phyloP scores from a whole-genome alignment of 345 rosid species.

The Pistacia atlantica region DNA sequence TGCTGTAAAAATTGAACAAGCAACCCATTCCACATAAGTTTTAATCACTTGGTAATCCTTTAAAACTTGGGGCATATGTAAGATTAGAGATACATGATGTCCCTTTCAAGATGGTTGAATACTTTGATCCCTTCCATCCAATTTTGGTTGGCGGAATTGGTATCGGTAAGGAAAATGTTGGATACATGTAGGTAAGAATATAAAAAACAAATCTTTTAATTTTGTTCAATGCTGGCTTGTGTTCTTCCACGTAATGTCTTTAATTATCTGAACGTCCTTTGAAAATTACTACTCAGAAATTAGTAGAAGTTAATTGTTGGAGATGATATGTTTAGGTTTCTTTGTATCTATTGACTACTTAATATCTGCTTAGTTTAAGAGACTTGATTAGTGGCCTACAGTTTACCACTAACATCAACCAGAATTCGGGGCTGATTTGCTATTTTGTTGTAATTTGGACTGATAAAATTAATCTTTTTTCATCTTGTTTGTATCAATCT shows the following conservation, averaged over 20 bases:
- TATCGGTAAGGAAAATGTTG: slow-evolving; percentile 81
- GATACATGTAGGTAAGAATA: slow-evolving; percentile 89
- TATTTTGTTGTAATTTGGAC: background rate
- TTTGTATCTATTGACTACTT: background rate
- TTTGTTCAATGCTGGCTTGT: slow-evolving; percentile 3
- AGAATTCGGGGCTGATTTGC: background rate
- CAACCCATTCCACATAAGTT: too few relatives aligned
- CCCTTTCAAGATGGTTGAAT: slow-evolving; percentile 91
- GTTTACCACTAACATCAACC: background rate
- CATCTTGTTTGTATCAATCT: background rate
- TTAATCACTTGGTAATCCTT: too few relatives aligned
- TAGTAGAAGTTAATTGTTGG: background rate
- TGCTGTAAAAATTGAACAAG: too few relatives aligned
- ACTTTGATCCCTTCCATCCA: slow-evolving; percentile 91
- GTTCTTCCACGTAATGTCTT: background rate
- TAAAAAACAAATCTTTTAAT: background rate
- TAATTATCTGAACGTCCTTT: background rate
- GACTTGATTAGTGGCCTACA: background rate
- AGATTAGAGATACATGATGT: slow-evolving; percentile 89
- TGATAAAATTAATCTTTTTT: background rate
- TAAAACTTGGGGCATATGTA: slow-evolving; percentile 56
- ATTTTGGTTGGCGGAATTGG: slow-evolving; percentile 86
- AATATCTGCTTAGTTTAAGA: background rate
- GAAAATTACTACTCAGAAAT: background rate
- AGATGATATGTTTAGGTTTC: background rate